Base-by-base conservation (phyloP, 768 basidiomycete genomes). In the Suillus lakei region DNA sequence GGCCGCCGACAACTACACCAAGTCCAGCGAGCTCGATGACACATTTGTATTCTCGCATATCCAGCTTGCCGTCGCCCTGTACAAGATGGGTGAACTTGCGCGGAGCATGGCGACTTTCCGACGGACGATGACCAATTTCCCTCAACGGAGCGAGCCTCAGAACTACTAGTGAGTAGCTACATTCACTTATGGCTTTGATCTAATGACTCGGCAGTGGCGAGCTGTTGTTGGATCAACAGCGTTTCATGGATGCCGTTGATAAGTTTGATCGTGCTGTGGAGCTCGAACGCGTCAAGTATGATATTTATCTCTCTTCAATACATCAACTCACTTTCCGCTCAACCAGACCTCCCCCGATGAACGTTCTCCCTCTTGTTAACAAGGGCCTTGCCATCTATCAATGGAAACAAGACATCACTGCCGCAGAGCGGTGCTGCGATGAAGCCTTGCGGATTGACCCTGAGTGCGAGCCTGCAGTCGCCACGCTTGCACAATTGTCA, bases 361-460 rank as follows among this genome's bases (percentile, higher is more conserved):
- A 99, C 76, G 97, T 98, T 28, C 85, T 99, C 4, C 92, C 97
- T 0, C 82, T 97, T 51, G 96, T 99, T 62, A 99, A 99, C 88
- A 98, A 97, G 75, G 96, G 96, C n/a, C 90, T 99, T 26, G 92
- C 95, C 0, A 73, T 98, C 56, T 99, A 90, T 85, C 98, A 99
- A 80, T 95, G 92, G 92, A 93, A 94, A 76, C 92, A 97, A 73
- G 95, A 99, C 73, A 84, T 94, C 64, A 83, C 81, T 8, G 87
- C 85, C 1, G 96, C 95, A 1, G 96, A 97, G 77, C 79, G 82
- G 23, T 91, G 95, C 74, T 96, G 95, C 74, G 82, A 89, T 64
- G 92, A 99, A 76, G 98, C 98, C 0, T 83, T 99, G 26, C 80
- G 84, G 58, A 86, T 96, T 63, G 98, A 99, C 77, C 83, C 92